Percentiles rank a stretch among this genome's conserved stretches.
These are phyloP conservation scores for Phoma herbarum DNA, from an alignment of 2,329 filamentous ascomycete genomes.

Conservation along the genomic window DNA sequence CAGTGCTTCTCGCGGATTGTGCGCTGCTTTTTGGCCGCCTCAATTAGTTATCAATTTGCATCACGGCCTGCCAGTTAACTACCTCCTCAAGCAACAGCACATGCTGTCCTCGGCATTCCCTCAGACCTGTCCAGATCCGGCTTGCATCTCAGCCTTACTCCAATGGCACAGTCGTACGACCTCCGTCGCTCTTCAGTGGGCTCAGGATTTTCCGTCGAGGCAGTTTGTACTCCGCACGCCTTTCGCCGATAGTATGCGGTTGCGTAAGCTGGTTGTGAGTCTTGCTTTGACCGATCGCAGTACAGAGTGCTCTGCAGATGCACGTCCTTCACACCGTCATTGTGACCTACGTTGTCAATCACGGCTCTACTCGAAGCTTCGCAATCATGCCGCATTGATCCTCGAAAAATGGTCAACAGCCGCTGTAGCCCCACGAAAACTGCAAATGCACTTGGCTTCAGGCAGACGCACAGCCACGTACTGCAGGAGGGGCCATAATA, in stretches of 20 bases:
- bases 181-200: neutral
- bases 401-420: neutral
- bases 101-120: neutral
- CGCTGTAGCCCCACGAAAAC: too few species aligned
- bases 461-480: neutral
- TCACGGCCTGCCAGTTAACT: neutral
- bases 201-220: neutral
- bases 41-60: neutral
- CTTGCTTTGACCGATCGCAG: conserved; percentile 4
- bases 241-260: neutral
- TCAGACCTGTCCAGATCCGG: neutral
- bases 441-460: neutral
- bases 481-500: neutral
- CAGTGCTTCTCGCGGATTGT: conserved; percentile 6
- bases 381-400: neutral
- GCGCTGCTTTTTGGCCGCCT: conserved; percentile 3
- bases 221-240: conserved; percentile 1
- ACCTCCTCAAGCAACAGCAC: neutral
- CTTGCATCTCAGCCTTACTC: neutral
- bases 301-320: neutral
- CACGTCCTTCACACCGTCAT: conserved; percentile 3
- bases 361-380: neutral
- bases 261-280: neutral
- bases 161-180: neutral
- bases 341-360: neutral